Evolutionary conservation across 352 stramenopile genomes (phyloP).

Genomic region (Globisporangium uncinulatum): DNA sequence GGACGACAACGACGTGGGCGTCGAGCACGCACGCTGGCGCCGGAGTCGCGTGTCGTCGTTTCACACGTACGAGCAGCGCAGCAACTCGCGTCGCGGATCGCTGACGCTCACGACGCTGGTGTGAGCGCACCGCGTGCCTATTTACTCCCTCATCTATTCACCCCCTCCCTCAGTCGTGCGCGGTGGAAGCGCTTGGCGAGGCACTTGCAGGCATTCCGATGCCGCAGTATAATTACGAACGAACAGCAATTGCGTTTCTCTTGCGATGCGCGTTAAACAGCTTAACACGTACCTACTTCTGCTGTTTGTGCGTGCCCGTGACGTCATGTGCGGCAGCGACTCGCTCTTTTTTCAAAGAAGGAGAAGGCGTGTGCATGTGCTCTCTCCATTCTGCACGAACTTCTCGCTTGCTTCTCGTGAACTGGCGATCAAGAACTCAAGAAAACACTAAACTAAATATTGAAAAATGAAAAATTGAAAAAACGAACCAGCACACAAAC

Average conservation of each 20-base stretch:
- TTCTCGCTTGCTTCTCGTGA: too few relatives aligned
- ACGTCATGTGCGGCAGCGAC: constrained; percentile 1
- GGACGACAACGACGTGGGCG: constrained; percentile 6
- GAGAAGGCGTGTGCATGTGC: too few relatives aligned
- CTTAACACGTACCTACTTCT: background rate
- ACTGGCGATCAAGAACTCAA: too few relatives aligned
- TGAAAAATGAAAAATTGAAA: too few relatives aligned
- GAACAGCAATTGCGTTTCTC: too few relatives aligned
- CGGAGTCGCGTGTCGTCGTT: constrained; percentile 13
- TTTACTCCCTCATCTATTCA: background rate
- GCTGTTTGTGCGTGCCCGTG: background rate
- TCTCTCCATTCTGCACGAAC: too few relatives aligned
- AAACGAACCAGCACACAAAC: too few relatives aligned
- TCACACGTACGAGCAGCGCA: constrained; percentile 13
- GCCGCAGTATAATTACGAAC: too few relatives aligned
- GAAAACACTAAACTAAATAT: too few relatives aligned
- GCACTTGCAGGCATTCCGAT: too few relatives aligned
- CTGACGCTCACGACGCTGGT: constrained; percentile 5
- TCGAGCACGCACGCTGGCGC: constrained; percentile 4
- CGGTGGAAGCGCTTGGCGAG: background rate
- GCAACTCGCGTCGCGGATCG: constrained; percentile 12
- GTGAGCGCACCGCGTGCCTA: background rate
- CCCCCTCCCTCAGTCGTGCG: background rate
- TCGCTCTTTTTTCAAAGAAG: too few relatives aligned
- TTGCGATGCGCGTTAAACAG: too few relatives aligned